These are phyloP conservation scores for Polyporus arcularius DNA, from an alignment of 768 basidiomycete species.

Conservation along the genomic window DNA sequence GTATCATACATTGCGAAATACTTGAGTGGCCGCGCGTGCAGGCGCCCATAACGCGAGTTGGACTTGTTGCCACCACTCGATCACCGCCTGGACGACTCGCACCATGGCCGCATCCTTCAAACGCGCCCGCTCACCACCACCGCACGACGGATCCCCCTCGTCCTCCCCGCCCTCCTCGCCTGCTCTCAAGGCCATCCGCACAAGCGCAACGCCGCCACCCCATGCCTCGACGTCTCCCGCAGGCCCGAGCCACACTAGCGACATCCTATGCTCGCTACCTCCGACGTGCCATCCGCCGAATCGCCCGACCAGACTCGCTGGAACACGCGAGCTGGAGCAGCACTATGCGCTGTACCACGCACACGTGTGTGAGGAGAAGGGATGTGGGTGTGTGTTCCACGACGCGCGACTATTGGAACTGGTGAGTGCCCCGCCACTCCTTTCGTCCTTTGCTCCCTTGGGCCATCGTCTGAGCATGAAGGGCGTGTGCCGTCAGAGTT, in stretches of 20 bases:
- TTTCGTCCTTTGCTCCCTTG: background rate
- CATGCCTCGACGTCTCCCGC: slow-evolving; percentile 14
- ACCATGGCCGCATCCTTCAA: slow-evolving; percentile 9
- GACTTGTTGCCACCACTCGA: no score
- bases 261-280: slow-evolving; percentile 71
- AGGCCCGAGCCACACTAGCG: slow-evolving; percentile 38
- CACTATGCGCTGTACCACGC: slow-evolving; percentile 87
- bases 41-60: no score
- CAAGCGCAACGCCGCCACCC: slow-evolving; percentile 16
- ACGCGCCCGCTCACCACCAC: background rate
- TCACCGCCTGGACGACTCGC: no score
- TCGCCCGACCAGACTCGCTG: slow-evolving; percentile 61
- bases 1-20: no score
- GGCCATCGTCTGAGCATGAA: no score
- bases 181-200: slow-evolving; percentile 23
- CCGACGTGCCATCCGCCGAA: slow-evolving; percentile 73
- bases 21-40: no score
- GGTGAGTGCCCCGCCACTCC: slow-evolving; percentile 48
- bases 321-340: slow-evolving; percentile 70
- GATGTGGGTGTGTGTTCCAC: slow-evolving; percentile 83
- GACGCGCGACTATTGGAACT: slow-evolving; percentile 76
- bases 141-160: slow-evolving; percentile 8
- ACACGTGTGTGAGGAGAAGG: slow-evolving; percentile 71
- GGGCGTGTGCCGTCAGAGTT: no score
- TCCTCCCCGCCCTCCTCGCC: slow-evolving; percentile 19